Evolutionary conservation across 2,329 filamentous ascomycete species (phyloP).

Genomic region (Gnomoniopsis smithogilvyi): DNA sequence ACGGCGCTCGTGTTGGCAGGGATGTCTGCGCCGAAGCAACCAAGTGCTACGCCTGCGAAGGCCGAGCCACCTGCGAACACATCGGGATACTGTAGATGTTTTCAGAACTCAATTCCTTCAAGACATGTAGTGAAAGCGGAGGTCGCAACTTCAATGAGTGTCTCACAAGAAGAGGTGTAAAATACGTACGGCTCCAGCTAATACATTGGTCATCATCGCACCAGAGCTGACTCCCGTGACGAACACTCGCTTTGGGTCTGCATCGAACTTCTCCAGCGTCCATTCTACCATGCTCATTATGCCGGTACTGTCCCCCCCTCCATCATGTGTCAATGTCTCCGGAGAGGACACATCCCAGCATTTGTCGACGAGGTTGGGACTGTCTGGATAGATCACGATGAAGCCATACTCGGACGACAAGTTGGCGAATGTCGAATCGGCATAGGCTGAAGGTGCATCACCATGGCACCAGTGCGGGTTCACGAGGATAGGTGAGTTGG

Average conservation of each 20-base stretch:
- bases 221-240: constrained; percentile 49
- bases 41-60: constrained; percentile 41
- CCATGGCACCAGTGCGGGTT: constrained; percentile 58
- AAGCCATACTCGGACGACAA: constrained; percentile 52
- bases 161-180: background rate
- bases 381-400: constrained; percentile 42
- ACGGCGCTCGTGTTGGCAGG: constrained; percentile 23
- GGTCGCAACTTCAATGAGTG: no score
- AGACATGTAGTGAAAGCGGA: background rate
- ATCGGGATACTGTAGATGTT: constrained; percentile 41
- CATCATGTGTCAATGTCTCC: constrained; percentile 44
- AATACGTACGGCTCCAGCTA: constrained; percentile 36
- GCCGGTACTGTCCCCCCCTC: constrained; percentile 47
- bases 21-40: constrained; percentile 43
- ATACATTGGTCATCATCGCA: constrained; percentile 55
- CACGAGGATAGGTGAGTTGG: constrained; percentile 49
- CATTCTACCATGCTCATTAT: constrained; percentile 54
- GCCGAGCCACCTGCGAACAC: constrained; percentile 47
- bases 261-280: constrained; percentile 42
- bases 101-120: background rate
- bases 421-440: constrained; percentile 48
- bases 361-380: constrained; percentile 34
- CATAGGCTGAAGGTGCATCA: constrained; percentile 46
- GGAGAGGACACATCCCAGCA: constrained; percentile 59
- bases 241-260: constrained; percentile 45